Evolutionary conservation across 225 moss, liverwort and hornwort species (phyloP).

Genomic region (Takakia lepidozioides): DNA sequence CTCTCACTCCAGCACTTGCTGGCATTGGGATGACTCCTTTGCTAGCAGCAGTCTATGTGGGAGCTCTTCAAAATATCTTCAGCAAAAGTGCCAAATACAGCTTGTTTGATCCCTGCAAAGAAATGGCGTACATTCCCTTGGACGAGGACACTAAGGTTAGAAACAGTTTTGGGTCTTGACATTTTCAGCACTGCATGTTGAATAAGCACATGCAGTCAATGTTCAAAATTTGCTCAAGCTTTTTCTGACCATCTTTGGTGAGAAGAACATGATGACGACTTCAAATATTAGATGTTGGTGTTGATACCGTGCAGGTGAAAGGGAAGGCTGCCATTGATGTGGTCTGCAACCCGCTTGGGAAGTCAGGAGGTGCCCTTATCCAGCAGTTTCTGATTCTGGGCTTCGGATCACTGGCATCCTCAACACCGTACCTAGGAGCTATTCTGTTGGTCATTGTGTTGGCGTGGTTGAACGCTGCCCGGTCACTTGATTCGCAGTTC

Average conservation of each 20-base stretch:
- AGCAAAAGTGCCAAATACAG: conserved; percentile 99
- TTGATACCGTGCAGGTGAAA: conserved; percentile 63
- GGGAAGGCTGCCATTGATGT: conserved; percentile 99
- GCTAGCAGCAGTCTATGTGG: conserved; percentile 93
- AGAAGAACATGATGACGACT: conserved; percentile 75
- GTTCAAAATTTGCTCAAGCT: no score
- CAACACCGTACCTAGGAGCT: conserved; percentile 86
- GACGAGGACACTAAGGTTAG: conserved; percentile 96
- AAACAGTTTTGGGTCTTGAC: no score
- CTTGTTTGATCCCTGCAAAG: conserved; percentile 99
- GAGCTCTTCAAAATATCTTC: conserved; percentile 96
- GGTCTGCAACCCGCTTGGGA: conserved; percentile 98
- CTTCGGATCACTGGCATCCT: conserved; percentile 86
- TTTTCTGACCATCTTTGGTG: no score
- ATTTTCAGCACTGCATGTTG: no score
- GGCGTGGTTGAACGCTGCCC: conserved; percentile 89
- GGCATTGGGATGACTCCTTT: conserved; percentile 82
- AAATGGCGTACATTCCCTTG: conserved; percentile 98
- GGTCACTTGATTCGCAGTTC: conserved; percentile 86
- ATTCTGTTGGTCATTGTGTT: conserved; percentile 90
- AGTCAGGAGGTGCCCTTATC: conserved; percentile 98
- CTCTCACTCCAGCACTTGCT: conserved; percentile 74
- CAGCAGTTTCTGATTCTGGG: conserved; percentile 96
- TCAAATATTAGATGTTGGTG: not conserved
- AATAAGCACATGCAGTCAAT: no score